Conservation (phyloP, 768 basidiomycete genomes). For the Mycena polygramma region DNA sequence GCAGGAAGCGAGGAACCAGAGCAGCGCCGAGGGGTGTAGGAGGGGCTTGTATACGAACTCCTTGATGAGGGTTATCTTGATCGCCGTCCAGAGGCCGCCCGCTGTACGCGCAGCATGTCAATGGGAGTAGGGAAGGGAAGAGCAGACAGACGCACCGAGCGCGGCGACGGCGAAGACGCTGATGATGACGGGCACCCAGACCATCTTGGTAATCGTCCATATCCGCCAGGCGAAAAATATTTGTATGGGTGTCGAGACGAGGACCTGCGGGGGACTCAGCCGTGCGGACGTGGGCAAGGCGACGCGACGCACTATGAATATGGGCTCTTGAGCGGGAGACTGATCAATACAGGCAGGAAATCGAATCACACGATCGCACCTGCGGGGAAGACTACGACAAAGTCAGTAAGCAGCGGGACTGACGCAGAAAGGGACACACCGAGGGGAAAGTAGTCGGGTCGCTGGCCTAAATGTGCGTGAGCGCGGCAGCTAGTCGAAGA, state of each 20-base stretch:
- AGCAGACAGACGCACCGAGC: slow-evolving; percentile 43
- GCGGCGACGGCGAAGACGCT: slow-evolving; percentile 45
- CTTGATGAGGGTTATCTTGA: slow-evolving; percentile 43
- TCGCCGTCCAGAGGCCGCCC: slow-evolving; percentile 50
- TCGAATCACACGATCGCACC: neutral
- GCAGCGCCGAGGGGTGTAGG: slow-evolving; percentile 49
- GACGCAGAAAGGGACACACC: slow-evolving; percentile 36
- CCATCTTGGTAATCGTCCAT: slow-evolving; percentile 47
- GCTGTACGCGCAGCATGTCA: slow-evolving; percentile 37
- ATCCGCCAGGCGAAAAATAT: slow-evolving; percentile 59
- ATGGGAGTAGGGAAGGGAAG: neutral
- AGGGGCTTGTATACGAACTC: slow-evolving; percentile 46
- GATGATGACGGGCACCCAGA: slow-evolving; percentile 45
- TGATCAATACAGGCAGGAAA: neutral
- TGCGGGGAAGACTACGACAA: neutral
- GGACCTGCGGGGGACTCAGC: slow-evolving; percentile 44
- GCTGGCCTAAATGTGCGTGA: slow-evolving; percentile 11
- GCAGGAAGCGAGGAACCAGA: slow-evolving; percentile 61
- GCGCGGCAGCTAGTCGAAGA: neutral
- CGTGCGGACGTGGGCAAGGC: neutral
- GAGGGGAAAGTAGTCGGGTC: slow-evolving; percentile 33
- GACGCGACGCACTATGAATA: slow-evolving; percentile 47
- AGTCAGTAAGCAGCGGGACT: neutral
- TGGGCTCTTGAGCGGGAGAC: slow-evolving; percentile 43
- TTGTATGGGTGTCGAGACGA: slow-evolving; percentile 56